These are phyloP conservation scores for Lippia alba DNA, from an alignment of 305 asterid species.

Conservation along the genomic window DNA sequence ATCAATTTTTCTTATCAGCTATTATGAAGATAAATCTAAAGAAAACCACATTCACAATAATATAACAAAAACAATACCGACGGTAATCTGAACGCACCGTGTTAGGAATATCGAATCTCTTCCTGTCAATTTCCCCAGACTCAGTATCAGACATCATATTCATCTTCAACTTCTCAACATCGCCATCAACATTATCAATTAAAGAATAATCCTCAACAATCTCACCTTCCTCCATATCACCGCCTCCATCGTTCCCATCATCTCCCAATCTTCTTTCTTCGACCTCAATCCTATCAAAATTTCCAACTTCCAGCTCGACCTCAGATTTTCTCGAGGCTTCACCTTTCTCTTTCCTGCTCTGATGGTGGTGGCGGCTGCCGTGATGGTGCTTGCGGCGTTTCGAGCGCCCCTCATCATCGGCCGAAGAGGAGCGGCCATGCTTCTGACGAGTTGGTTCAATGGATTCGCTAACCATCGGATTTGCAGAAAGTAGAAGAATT, in stretches of 20 bases:
- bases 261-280: slow-evolving; percentile 40
- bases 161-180: slow-evolving; percentile 39
- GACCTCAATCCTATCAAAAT: slow-evolving; percentile 39
- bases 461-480: slow-evolving; percentile 71
- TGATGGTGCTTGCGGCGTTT: slow-evolving; percentile 88
- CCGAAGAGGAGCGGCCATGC: slow-evolving; percentile 74
- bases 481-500: not conserved
- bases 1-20: not conserved
- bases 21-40: not conserved
- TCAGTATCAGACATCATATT: slow-evolving; percentile 51
- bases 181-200: slow-evolving; percentile 38
- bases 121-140: slow-evolving; percentile 48
- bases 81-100: slow-evolving; percentile 76
- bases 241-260: slow-evolving; percentile 38
- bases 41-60: not conserved
- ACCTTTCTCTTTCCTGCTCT: slow-evolving; percentile 59
- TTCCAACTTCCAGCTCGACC: slow-evolving; percentile 40
- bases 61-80: slow-evolving; percentile 12
- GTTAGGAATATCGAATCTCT: slow-evolving; percentile 41
- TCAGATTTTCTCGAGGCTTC: slow-evolving; percentile 28
- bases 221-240: slow-evolving; percentile 98
- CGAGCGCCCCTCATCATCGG: slow-evolving; percentile 61
- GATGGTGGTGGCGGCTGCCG: slow-evolving; percentile 64
- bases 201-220: slow-evolving; percentile 67
- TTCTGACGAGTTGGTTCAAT: slow-evolving; percentile 60